Evolutionary conservation across 176 grass and related monocot genomes (phyloP).

Genomic region (Avena atlantica): DNA sequence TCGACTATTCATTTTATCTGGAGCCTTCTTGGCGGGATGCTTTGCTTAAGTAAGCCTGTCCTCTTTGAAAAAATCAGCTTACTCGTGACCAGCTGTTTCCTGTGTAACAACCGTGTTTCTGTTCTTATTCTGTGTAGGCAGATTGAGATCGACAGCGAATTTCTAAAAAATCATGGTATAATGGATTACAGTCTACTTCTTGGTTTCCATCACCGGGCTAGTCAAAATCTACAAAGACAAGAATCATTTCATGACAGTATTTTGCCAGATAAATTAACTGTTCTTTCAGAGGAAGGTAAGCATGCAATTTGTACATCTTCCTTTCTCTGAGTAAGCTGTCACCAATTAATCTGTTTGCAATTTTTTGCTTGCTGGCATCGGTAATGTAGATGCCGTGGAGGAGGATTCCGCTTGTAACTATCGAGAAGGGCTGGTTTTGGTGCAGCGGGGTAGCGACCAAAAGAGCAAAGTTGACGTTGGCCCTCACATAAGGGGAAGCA

Average conservation of each 20-base stretch:
- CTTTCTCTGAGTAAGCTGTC: background rate
- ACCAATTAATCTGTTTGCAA: background rate
- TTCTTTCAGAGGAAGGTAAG: conserved; percentile 84
- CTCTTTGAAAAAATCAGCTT: background rate
- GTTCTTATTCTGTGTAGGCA: conserved; percentile 58
- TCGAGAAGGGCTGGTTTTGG: conserved; percentile 81
- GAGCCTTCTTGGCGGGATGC: conserved; percentile 16
- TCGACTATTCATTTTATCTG: conserved; percentile 5
- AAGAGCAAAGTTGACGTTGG: conserved; percentile 77
- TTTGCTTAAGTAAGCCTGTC: background rate
- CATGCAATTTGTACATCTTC: background rate
- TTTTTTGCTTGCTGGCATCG: background rate
- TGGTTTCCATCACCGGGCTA: conserved; percentile 92
- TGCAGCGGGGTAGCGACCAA: conserved; percentile 67
- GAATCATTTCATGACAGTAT: conserved; percentile 49
- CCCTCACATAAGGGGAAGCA: conserved; percentile 87
- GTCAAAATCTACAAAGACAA: conserved; percentile 59
- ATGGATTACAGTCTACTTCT: conserved; percentile 98
- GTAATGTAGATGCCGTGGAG: conserved; percentile 72
- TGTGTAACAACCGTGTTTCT: background rate
- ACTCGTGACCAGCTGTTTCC: background rate
- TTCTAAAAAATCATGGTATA: conserved; percentile 76
- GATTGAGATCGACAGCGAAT: conserved; percentile 84
- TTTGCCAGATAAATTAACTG: conserved; percentile 58
- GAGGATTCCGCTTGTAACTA: conserved; percentile 63